Evolutionary conservation across 2,329 filamentous ascomycete genomes (phyloP), one percentile per base, ranked within the genome.

Genomic region (Neophaeococcomyces aloes): DNA sequence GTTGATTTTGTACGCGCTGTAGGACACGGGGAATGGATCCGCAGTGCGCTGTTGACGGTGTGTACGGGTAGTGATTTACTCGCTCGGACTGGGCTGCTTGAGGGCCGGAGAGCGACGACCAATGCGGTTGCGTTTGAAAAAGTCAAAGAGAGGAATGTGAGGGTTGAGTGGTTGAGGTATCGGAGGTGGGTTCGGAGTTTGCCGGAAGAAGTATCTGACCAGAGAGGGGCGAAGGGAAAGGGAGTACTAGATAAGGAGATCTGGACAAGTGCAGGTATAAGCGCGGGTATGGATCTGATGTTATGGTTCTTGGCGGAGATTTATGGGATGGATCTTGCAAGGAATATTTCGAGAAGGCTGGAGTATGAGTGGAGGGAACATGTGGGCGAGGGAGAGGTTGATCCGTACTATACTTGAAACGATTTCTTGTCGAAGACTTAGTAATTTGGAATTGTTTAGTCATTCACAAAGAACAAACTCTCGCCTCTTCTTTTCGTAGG

Each of bases 181-280:
- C 80, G 80, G 15, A 67, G 81, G 30, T 84, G 77, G 74, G 74
- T 81, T 8, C 44, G 49, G 18, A 53, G 49, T 35, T 32, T 47
- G 13, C 45, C 46, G 2, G 48, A 38, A 10, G 51, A 55, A 43
- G 35, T 29, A n/a, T n/a, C n/a, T n/a, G n/a, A n/a, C n/a, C n/a
- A n/a, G n/a, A n/a, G n/a, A 17, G 21, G 17, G 29, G 17, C 19
- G 37, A 25, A 15, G 29, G 35, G 21, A 15, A 36, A 19, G 21
- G 29, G 5, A 21, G 32, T n/a, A 7, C 19, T 38, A 25, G 44
- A 34, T n/a, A 44, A 51, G 21, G 53, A 55, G 32, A 63, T 82
- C 6, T 84, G 79, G 78, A 76, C 74, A 3, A 75, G 74, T 2
- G 78, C 76, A 0, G 79, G 81, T 0, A 70, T 81, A 4, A 70